Percentiles rank a stretch among this genome's conserved stretches.
Conservation (phyloP, 495 filamentous ascomycete genomes). For the Xylaria cubensis region DNA sequence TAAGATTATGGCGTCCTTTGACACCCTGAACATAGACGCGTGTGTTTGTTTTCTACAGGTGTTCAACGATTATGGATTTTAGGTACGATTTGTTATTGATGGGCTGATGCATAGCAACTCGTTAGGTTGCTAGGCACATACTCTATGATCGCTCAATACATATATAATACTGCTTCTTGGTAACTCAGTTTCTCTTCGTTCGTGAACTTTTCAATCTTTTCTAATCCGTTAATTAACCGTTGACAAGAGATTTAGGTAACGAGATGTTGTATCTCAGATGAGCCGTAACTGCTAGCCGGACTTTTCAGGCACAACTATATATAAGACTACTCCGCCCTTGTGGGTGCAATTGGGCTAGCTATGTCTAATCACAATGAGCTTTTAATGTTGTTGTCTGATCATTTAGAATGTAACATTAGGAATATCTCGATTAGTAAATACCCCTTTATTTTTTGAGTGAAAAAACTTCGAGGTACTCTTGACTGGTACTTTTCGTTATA, state of each 20-base stretch:
- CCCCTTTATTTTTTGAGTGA: neutral
- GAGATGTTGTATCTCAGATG: no score
- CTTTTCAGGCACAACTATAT: neutral
- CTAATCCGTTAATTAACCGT: neutral
- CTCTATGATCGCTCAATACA: neutral
- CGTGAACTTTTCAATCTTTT: neutral
- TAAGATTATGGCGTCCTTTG: neutral
- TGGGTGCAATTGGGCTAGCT: neutral
- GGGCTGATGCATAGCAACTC: neutral
- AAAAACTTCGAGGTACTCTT: neutral
- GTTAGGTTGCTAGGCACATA: neutral
- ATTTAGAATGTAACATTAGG: neutral
- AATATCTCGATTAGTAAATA: neutral
- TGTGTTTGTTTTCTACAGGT: neutral
- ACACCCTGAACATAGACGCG: neutral
- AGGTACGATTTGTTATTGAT: neutral
- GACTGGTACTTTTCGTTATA: neutral
- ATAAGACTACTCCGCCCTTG: neutral
- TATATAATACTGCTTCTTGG: neutral
- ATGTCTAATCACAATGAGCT: no score
- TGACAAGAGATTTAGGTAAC: neutral
- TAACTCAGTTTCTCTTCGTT: neutral
- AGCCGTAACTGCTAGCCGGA: neutral
- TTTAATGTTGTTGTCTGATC: no score
- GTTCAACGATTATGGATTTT: neutral